Evolutionary conservation across 2,329 filamentous ascomycete species (phyloP), one percentile per base, ranked within the genome.

Genomic region (Venturia nashicola): DNA sequence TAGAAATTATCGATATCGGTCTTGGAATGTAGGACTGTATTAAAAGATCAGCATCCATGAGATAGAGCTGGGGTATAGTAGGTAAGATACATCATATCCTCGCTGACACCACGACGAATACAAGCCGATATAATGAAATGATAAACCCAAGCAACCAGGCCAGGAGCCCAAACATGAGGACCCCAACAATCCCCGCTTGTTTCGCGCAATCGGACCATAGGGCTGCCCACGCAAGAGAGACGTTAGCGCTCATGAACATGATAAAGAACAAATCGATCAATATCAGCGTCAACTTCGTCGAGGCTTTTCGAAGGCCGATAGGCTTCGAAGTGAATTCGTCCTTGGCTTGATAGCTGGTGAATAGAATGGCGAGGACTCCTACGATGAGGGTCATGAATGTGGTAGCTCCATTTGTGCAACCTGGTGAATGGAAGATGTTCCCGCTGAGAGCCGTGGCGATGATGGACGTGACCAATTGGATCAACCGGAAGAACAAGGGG

Each of bases 241-340:
- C 83, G 76, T 96, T 97, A 61, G 92, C 91, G 4, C 92, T 91
- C 74, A 96, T 93, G 78, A 99, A 96, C 51, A 97, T 92, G 71
- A 99, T 96, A 73, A 99, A 99, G 71, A 97, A 87, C 3, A 99
- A 81, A 75, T 99, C 94, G 65, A 96, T 83, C 63, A 99, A 84
- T 66, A 97, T 89, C 61, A 99, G 84, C 16, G 89, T 86, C 68
- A 96, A 89, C 74, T 99, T 99, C 60, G 90, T 88, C 64, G 86
- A 86, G 11, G 91, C 86, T 7, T 86, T 87, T 54, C 95, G 88
- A 66, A 99, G 79, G 1, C 94, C 94, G 23, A 99, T 80, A 27
- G 95, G 94, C 73, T 95, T 95, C 39, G 91, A 90, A 5, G 90
- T 94, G 76, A 97, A 97, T 77, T 99, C 94, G 72, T 99, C 94